Evolutionary conservation across 257 asterid genomes (phyloP).

Genomic region (Handroanthus guayacan): DNA sequence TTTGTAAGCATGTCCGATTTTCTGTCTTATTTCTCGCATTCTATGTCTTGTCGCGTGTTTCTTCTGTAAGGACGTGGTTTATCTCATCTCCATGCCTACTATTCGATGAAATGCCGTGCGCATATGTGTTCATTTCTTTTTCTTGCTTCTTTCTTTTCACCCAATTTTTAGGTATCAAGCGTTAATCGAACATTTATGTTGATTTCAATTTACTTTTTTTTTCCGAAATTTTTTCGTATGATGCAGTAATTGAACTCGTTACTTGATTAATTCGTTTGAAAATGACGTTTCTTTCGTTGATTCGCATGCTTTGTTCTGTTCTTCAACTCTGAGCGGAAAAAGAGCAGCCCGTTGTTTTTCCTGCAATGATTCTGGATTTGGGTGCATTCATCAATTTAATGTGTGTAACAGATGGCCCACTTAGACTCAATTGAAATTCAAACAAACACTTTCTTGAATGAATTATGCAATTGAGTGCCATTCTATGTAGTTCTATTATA

Average conservation of each 20-base stretch:
- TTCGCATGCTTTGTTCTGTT: neutral
- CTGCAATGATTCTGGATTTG: neutral
- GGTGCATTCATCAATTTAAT: neutral
- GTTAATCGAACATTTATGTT: no score
- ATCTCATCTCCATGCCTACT: neutral
- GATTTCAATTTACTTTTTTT: no score
- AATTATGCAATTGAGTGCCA: neutral
- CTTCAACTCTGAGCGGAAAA: neutral
- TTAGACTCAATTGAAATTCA: neutral
- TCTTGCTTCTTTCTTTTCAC: no score
- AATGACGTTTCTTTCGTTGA: neutral
- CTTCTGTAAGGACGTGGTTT: neutral
- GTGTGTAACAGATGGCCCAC: neutral
- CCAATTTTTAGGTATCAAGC: no score
- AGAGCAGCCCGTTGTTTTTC: neutral
- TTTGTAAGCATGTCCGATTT: neutral
- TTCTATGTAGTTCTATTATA: neutral
- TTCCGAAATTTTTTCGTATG: neutral
- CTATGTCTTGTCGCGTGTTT: neutral
- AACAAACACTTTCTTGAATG: neutral
- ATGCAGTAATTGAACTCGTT: neutral
- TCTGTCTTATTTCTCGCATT: neutral
- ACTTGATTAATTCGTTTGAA: neutral
- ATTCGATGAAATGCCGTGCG: conserved; percentile 31
- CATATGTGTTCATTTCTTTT: neutral